Base-by-base conservation (phyloP, 805 yeast genomes). In the Suhomyces faveliae region DNA sequence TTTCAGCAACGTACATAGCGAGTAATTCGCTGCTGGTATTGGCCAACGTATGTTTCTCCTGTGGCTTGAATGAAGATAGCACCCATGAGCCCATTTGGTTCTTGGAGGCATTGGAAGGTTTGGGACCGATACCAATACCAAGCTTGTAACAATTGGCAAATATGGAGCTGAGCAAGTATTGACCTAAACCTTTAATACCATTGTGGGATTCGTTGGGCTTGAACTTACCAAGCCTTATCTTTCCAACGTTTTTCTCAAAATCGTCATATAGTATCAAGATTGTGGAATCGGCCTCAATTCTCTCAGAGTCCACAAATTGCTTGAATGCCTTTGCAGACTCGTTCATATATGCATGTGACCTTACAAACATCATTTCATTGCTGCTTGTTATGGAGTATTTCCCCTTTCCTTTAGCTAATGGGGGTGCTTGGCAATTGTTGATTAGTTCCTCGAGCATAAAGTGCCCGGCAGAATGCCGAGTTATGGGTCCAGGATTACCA, bases 401-500 rank as follows among this genome's bases (percentile, higher is more conserved):
- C n/a, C 65, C 58, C 24, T 58, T 58, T 9, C 33, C 47, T 44
- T 66, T 64, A 10, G 53, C 51, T 12, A 68, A 52, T 40, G 67
- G 73, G 22, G 58, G 55, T 30, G 68, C 64, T 3, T 59, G 64
- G 42, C 59, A 61, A 17, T 57, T 57, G 0, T 56, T 54, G 45
- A 65, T 55, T 22, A 70, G 47, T 17, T 56, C 48, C 42, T 62
- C 59, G 13, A 71, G 57, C 40, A 60, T 64, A 43, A 60, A 58
- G 49, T 71, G 76, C 5, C 77, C 77, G 3, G 63, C 60, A 1
- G 76, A 70, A 47, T 72, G 77, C n/a, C 77, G 55, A 29, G 59
- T 67, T 21, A 62, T 55, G 7, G 67, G 62, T 0, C 76, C 76
- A 3, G 76, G 76, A 50, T 72, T 72, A 3, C 77, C 76, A 22